phyloP scores from a whole-genome alignment of 2,329 filamentous ascomycete species.

The Cordyceps pruinosa region DNA sequence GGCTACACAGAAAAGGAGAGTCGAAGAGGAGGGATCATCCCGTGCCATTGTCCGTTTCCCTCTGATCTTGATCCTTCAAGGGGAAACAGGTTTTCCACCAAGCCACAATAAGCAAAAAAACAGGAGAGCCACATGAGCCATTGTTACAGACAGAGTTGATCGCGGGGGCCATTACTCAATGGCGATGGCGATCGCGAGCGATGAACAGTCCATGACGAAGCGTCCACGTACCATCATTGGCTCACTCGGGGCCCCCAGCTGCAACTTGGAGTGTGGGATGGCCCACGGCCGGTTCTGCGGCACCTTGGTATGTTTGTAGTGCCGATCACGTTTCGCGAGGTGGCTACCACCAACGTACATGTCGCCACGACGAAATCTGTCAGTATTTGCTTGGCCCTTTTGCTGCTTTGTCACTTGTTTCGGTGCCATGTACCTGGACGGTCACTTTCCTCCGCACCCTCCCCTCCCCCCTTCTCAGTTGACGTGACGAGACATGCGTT shows the following conservation, averaged over 20 bases:
- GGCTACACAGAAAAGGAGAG: neutral
- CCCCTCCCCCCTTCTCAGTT: neutral
- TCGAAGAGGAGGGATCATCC: no score
- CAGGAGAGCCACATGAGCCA: neutral
- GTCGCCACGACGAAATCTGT: no score
- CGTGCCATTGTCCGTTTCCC: neutral
- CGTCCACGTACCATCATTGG: neutral
- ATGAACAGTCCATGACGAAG: slow-evolving; percentile 3
- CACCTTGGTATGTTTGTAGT: neutral
- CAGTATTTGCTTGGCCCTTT: neutral
- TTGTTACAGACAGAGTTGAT: neutral
- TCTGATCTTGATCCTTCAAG: neutral
- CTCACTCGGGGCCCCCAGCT: neutral
- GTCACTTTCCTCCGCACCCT: neutral
- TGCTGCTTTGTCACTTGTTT: neutral
- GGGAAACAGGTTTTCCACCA: neutral
- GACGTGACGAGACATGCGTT: neutral
- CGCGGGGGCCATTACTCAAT: neutral
- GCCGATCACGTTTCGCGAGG: neutral
- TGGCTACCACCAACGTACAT: no score
- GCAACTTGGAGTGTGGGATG: neutral
- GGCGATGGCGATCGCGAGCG: neutral
- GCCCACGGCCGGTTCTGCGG: neutral
- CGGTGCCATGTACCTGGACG: neutral
- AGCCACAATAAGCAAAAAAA: neutral